phyloP scores from a whole-genome alignment of 106 monocot species.

The Dioscorea dumetorum region DNA sequence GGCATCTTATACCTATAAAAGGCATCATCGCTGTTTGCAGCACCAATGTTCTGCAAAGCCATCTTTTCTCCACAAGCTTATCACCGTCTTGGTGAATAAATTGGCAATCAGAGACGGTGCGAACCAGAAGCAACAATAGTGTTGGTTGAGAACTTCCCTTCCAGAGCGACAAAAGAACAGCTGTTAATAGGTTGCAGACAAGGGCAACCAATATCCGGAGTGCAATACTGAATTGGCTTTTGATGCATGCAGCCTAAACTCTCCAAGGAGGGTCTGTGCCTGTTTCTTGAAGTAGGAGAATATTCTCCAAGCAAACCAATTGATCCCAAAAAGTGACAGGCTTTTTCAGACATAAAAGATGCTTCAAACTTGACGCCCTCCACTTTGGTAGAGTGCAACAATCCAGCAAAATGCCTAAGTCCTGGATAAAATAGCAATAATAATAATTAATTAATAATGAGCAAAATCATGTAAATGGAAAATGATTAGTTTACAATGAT shows the following conservation, averaged over 20 bases:
- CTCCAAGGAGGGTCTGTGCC: constrained; percentile 2
- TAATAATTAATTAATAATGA: too few species aligned
- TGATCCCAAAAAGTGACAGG: constrained; percentile 39
- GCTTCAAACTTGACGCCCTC: constrained; percentile 17
- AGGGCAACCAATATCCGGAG: too few species aligned
- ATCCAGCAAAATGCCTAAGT: too few species aligned
- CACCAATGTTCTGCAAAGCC: constrained; percentile 74
- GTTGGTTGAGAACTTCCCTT: too few species aligned
- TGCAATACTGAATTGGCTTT: too few species aligned
- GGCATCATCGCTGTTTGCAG: constrained; percentile 78
- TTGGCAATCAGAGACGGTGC: too few species aligned
- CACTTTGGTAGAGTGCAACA: constrained; percentile 9
- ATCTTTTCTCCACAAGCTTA: constrained; percentile 21
- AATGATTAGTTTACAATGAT: too few species aligned
- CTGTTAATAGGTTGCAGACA: too few species aligned
- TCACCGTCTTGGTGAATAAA: neutral
- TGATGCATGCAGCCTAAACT: constrained; percentile 20
- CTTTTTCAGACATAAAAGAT: constrained; percentile 63
- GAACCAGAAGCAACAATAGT: too few species aligned
- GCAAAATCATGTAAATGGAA: too few species aligned
- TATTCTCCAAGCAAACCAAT: constrained; percentile 56
- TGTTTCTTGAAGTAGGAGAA: constrained; percentile 38
- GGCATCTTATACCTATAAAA: constrained; percentile 93
- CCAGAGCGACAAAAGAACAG: too few species aligned
- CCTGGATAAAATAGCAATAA: too few species aligned